phyloP scores from a whole-genome alignment of 176 grass and related monocot genomes.

The Aegilops speltoides region DNA sequence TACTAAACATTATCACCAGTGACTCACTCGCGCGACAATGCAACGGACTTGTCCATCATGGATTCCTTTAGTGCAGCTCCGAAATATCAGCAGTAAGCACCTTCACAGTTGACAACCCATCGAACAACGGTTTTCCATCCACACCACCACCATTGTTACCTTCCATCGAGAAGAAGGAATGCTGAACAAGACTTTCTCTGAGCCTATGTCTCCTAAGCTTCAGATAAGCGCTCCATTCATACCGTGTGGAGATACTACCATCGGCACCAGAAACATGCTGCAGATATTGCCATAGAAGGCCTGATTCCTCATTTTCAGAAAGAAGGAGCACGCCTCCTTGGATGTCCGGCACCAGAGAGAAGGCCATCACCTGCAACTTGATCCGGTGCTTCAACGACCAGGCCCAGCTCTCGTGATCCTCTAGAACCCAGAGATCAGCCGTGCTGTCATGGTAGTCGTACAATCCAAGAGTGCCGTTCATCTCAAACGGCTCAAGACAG shows the following conservation, averaged over 20 bases:
- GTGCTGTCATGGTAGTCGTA: background rate
- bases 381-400: background rate
- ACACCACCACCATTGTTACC: background rate
- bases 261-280: background rate
- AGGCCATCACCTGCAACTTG: background rate
- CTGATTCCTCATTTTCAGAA: background rate
- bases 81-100: background rate
- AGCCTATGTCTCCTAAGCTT: background rate
- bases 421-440: background rate
- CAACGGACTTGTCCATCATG: background rate
- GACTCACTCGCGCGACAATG: background rate
- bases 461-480: background rate
- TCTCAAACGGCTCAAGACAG: background rate
- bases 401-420: background rate
- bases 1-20: background rate
- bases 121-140: background rate
- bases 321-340: background rate
- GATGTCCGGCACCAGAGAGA: background rate
- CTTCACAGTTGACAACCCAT: background rate
- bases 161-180: background rate
- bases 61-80: background rate
- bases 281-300: background rate
- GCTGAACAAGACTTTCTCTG: background rate
- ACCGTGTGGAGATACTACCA: background rate
- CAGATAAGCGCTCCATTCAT: background rate